phyloP scores from a whole-genome alignment of 768 basidiomycete genomes.

The Saitozyma sp. region DNA sequence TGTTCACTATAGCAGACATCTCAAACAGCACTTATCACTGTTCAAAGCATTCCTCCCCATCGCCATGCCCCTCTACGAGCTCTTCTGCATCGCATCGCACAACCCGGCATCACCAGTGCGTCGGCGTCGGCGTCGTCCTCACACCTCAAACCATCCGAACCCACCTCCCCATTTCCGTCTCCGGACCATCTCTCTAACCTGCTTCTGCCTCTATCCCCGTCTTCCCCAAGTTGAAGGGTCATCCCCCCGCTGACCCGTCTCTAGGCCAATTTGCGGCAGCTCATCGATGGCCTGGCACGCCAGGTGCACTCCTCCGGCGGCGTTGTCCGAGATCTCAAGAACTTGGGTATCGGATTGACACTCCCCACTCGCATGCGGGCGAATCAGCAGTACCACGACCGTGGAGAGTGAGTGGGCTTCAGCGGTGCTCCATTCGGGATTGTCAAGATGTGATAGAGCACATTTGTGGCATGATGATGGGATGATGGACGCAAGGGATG shows the following conservation, averaged over 20 bases:
- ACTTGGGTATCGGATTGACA: slow-evolving; percentile 41
- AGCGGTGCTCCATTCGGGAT: not conserved
- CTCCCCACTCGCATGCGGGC: slow-evolving; percentile 46
- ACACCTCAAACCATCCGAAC: not conserved
- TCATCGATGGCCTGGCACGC: slow-evolving; percentile 39
- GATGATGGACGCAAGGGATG: too few species aligned
- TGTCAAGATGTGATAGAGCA: too few species aligned
- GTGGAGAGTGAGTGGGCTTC: slow-evolving; percentile 48
- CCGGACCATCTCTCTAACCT: not conserved
- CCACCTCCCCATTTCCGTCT: too few species aligned
- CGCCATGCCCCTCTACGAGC: slow-evolving; percentile 50
- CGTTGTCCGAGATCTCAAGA: slow-evolving; percentile 46
- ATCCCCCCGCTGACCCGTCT: not conserved
- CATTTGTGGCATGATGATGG: too few species aligned
- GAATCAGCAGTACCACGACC: slow-evolving; percentile 48
- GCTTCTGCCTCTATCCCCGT: not conserved
- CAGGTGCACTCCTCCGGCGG: slow-evolving; percentile 45
- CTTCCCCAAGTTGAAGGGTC: too few species aligned
- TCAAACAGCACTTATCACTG: not conserved
- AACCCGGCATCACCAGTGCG: slow-evolving; percentile 45
- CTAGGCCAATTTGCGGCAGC: slow-evolving; percentile 45
- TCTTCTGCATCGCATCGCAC: slow-evolving; percentile 51
- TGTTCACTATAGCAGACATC: not conserved
- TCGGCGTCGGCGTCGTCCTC: not conserved
- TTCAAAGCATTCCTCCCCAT: not conserved